Evolutionary conservation across 2,329 filamentous ascomycete species (phyloP), one percentile per base, ranked within the genome.

Genomic region (Dactylellina haptotyla): DNA sequence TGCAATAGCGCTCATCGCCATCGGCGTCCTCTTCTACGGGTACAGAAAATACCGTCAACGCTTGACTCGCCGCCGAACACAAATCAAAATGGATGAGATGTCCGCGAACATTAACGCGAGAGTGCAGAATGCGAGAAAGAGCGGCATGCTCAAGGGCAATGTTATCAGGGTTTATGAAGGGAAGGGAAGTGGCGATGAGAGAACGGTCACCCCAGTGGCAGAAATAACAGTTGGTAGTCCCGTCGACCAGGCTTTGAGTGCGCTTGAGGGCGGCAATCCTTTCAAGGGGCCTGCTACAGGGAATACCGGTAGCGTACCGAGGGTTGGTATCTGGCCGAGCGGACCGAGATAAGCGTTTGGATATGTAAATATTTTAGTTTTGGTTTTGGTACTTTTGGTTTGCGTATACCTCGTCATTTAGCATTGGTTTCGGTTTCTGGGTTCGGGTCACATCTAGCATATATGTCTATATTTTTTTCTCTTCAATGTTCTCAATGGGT

Each of bases 1-100:
- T 8, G 54, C 56, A 2, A 73, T 73, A 14, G n/a, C 50, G 18
- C 57, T 73, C 32, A 66, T 73, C 23, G 69, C 61, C 32, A 57
- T 73, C 25, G 69, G 69, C 37, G 54, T 41, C 5, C 48, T 73
- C 6, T 66, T 73, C 69, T 73, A 73, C 39, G 61, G 51, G 9
- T 73, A 73, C 30, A 62, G 69, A 41, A 73, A 73, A 37, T 73
- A 73, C 48, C 54, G 50, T 25, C 69, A 73, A 43, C 61, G 61
- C 4, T 20, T 61, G 25, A 61, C 41, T 4, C 61, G 61, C 18
- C 54, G 69, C 16, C 54, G 69, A 10, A 73, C 69, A 48, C 61
- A 61, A 12, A 73, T 73, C 28, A 59, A 65, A 34, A 73, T 73
- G 69, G 69, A 73, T 25, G 53, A 73, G 54, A 73, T 73, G 69